These are phyloP conservation scores for Hanseniaspora taiwanica DNA, from an alignment of 805 yeast species.

Conservation along the genomic window DNA sequence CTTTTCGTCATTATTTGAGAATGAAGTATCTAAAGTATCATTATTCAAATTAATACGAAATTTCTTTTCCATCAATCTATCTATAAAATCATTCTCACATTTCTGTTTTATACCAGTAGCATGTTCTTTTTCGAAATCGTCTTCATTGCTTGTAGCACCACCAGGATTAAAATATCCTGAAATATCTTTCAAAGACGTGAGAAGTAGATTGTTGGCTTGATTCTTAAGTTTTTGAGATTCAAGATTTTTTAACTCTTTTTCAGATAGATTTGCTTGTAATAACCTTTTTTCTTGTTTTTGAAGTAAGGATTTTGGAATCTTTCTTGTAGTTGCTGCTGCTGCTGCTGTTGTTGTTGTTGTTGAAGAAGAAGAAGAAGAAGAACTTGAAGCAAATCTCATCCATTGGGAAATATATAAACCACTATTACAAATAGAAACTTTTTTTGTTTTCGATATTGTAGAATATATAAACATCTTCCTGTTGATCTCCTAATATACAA, in stretches of 20 bases:
- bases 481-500: no score
- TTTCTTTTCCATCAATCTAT: neutral
- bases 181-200: slow-evolving; percentile 1
- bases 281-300: neutral
- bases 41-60: neutral
- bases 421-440: no score
- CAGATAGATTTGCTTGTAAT: neutral
- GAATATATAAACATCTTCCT: no score
- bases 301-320: neutral
- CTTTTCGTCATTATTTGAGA: neutral
- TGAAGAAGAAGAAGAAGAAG: neutral
- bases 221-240: neutral
- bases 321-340: neutral
- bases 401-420: no score
- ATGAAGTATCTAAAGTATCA: neutral
- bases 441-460: no score
- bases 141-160: neutral
- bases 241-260: neutral
- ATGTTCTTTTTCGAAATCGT: slow-evolving; percentile 6
- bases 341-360: neutral
- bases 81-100: neutral
- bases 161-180: slow-evolving; percentile 2
- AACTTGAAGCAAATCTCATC: no score
- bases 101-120: slow-evolving; percentile 7
- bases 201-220: neutral